Percentiles rank a stretch among this genome's conserved stretches.
Conservation (phyloP, 169 alveolate species). For the Pseudocohnilembus persalinus region DNA sequence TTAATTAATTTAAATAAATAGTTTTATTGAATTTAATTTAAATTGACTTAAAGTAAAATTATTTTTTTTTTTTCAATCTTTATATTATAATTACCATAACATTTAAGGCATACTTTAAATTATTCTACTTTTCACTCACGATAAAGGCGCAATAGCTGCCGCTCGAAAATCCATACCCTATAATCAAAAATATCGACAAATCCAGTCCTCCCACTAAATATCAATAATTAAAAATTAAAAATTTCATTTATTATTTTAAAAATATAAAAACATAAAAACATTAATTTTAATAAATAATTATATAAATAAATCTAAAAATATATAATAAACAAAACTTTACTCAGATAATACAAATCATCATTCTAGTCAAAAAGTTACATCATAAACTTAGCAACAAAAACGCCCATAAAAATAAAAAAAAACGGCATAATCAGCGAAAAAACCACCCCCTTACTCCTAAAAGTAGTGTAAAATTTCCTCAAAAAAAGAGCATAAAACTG, state of each 20-base stretch:
- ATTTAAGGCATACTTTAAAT: conserved; percentile 37
- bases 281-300: too few species aligned
- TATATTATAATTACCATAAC: too few species aligned
- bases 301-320: too few species aligned
- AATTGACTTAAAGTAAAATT: conserved; percentile 26
- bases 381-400: not conserved
- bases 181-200: conserved; percentile 7
- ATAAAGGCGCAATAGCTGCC: not conserved
- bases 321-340: too few species aligned
- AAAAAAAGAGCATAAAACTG: conserved; percentile 3
- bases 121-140: conserved; percentile 36
- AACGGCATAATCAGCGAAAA: not conserved
- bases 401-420: not conserved
- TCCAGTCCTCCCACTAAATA: not conserved
- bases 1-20: too few species aligned
- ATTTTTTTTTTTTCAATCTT: too few species aligned
- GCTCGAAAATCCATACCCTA: conserved; percentile 17
- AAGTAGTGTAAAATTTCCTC: conserved; percentile 3
- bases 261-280: not conserved
- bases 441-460: not conserved
- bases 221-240: not conserved
- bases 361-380: too few species aligned
- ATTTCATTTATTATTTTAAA: not conserved
- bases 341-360: too few species aligned
- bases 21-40: conserved; percentile 25